Base-by-base conservation (phyloP, 176 grass and related monocot species). In the Carex scoparia region DNA sequence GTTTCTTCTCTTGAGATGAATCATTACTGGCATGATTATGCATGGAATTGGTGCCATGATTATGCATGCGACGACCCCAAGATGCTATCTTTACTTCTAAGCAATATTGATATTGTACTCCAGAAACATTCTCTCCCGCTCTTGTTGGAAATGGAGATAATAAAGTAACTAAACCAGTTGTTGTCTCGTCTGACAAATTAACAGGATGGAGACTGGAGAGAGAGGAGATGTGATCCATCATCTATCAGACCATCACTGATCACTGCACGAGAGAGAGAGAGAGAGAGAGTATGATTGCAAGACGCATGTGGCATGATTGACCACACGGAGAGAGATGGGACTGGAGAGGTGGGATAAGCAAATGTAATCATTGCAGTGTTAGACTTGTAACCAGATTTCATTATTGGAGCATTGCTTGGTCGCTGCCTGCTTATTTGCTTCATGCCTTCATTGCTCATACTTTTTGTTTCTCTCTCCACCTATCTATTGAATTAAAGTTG, bases 231-330 rank as follows among this genome's bases (percentile, higher is more conserved):
- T 82, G 81, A 82, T 82, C 40, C 57, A 65, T 82, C 79, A 82
- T 16, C 11, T 53, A 63, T 42, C 57, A 81, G 16, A 30, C 19
- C 74, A 82, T 48, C 60, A 82, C 42, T 88, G 69, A 23, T 23
- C 23, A 23, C 23, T 23, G 23, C 23, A 23, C 42, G 69, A 56
- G 40, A 63, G 40, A 67, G 38, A 85, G 79, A 27, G 57, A 32
- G 38, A 62, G 67, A 48, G 32, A 32, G 51, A 79, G 55, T 67
- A 91, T 91, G 89, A 91, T 91, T 91, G 86, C 86, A 86, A 56
- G 69, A 75, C 60, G 89, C 89, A 84, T 88, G 86, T 91, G 89
- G 83, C 83, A 91, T 91, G 89, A 91, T 91, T 91, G 89, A 91
- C 86, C 84, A 91, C 86, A 88, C 89, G 86, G 87, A 81, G 79